Conservation (phyloP, 805 yeast genomes). For the Ogataea polymorpha region DNA sequence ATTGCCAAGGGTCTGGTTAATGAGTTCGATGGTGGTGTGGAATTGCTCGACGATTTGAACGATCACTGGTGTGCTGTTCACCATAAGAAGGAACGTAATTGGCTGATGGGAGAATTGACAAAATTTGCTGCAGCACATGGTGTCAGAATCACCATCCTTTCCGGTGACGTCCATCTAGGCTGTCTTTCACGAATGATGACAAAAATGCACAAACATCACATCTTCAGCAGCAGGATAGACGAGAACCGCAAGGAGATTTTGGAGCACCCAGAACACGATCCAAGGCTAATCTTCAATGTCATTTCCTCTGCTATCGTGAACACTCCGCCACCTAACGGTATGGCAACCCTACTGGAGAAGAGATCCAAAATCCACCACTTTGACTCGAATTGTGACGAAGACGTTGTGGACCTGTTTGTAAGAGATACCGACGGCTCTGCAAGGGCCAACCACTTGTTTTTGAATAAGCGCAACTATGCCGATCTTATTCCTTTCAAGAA, state of each 20-base stretch:
- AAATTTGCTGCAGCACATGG: constrained; percentile 62
- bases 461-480: constrained; percentile 71
- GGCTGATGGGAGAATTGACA: constrained; percentile 56
- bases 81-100: constrained; percentile 84
- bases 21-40: constrained; percentile 89
- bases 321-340: constrained; percentile 87
- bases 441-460: constrained; percentile 45
- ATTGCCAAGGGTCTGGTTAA: constrained; percentile 73
- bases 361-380: constrained; percentile 69
- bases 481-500: constrained; percentile 58
- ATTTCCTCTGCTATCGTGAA: constrained; percentile 89
- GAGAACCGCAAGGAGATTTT: constrained; percentile 40
- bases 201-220: constrained; percentile 44
- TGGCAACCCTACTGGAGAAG: constrained; percentile 70
- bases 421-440: constrained; percentile 52
- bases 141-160: constrained; percentile 75
- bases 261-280: constrained; percentile 61
- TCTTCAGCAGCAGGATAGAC: constrained; percentile 32
- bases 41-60: constrained; percentile 85
- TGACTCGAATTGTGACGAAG: constrained; percentile 67
- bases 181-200: constrained; percentile 76
- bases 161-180: constrained; percentile 93
- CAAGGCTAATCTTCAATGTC: constrained; percentile 74
- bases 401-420: constrained; percentile 69
- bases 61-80: constrained; percentile 95